Base-by-base conservation (phyloP, 257 asterid genomes). In the Gentiana dahurica region DNA sequence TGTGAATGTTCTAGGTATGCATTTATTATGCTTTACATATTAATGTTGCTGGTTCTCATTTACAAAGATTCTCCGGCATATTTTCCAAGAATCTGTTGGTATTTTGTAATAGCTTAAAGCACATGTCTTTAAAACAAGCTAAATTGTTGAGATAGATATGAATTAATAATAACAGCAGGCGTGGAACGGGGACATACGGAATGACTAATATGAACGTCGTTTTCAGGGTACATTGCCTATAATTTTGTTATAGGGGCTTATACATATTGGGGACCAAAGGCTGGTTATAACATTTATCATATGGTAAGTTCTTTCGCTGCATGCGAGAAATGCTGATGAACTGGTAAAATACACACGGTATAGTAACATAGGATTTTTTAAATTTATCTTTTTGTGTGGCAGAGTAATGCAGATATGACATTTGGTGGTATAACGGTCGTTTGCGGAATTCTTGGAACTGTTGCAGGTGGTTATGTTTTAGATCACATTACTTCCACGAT, bases 221-320 rank as follows among this genome's bases (percentile, higher is more conserved):
- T 63, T 61, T 70, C 93, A 86, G 95, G 95, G 49, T 84, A 86
- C 74, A 77, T 85, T 34, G 86, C 91, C 15, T 90, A 90, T 68
- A 90, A 86, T 75, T 90, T 90, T 62, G 97, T 90, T 56, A 82
- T 90, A 54, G 97, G 97, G 35, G 83, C 97, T 61, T 90, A 90
- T 71, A 86, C 97, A 49, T 90, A 90, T 61, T 90, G 97, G 97
- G 97, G 97, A 59, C 96, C 96, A 38, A 90, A 87, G 85, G 96
- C 96, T 13, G 97, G 96, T 62, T 82, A 84, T 75, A 77, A 63
- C 70, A 87, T 90, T 68, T 90, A 87, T 71, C 86, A 80, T 65
- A 84, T 90, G 97, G 96, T 87, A 76, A 75, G 74, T 58, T 12
- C 38, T 44, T 33, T 24, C 9, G 36, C 11, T 62, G 46, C 9